These are phyloP conservation scores for Musa balbisiana DNA, from an alignment of 202 grass and related monocot species.

Conservation along the genomic window DNA sequence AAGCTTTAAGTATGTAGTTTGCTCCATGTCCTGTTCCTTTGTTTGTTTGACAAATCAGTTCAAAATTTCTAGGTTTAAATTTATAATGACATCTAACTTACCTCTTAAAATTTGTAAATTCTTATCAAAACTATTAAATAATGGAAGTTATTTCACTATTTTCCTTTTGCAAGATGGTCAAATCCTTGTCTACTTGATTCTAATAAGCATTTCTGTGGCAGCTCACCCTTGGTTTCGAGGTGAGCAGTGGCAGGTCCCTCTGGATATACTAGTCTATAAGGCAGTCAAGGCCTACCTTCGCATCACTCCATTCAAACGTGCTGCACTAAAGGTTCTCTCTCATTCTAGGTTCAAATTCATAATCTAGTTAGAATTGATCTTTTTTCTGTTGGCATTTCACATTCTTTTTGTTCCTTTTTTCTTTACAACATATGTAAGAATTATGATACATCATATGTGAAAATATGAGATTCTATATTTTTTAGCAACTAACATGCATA, in stretches of 20 bases:
- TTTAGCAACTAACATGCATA: neutral
- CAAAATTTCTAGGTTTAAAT: neutral
- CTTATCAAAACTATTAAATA: neutral
- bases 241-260: constrained; percentile 47
- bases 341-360: constrained; percentile 6
- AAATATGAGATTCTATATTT: neutral
- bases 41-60: neutral
- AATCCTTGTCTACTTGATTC: constrained; percentile 11
- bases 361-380: neutral
- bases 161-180: constrained; percentile 16
- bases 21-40: constrained; percentile 5
- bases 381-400: neutral
- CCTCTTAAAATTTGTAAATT: neutral
- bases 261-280: constrained; percentile 82
- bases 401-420: neutral
- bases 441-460: neutral
- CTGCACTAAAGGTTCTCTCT: constrained; percentile 83
- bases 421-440: neutral
- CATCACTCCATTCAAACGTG: constrained; percentile 76
- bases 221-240: constrained; percentile 95
- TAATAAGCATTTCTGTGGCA: constrained; percentile 25
- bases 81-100: neutral
- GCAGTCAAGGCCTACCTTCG: constrained; percentile 74
- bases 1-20: constrained; percentile 75
- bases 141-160: neutral